phyloP scores from a whole-genome alignment of 2,329 filamentous ascomycete species.

The Aspergillus sojae region DNA sequence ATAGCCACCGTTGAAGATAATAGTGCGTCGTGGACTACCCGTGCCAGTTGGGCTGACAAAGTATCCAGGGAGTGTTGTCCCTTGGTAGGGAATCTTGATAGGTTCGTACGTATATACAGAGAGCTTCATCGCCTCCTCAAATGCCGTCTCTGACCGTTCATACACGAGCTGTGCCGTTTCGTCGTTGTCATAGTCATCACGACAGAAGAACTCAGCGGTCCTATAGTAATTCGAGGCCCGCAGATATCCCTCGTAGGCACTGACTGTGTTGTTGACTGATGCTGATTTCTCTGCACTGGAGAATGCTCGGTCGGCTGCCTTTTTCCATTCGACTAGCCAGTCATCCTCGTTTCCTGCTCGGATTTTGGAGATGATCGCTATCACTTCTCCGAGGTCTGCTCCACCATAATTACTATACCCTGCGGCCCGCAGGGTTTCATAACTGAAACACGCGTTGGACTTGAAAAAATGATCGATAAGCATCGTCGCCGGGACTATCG shows the following conservation, averaged over 20 bases:
- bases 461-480: constrained; percentile 3
- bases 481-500: neutral
- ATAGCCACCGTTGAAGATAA: constrained; percentile 30
- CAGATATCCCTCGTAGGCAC: constrained; percentile 2
- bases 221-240: neutral
- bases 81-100: constrained; percentile 4
- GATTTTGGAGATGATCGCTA: constrained; percentile 1
- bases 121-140: neutral
- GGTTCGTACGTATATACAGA: neutral
- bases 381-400: constrained; percentile 3
- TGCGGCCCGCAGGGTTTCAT: constrained; percentile 2
- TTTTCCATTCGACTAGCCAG: constrained; percentile 3
- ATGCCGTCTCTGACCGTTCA: neutral
- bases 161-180: neutral
- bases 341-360: neutral
- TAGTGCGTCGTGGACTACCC: constrained; percentile 12
- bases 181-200: neutral
- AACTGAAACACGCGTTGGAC: constrained; percentile 4
- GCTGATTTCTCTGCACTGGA: neutral
- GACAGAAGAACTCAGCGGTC: constrained; percentile 3
- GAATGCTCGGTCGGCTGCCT: neutral
- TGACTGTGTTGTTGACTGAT: neutral
- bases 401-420: constrained; percentile 4
- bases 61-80: neutral
- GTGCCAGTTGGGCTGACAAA: neutral